Percentiles rank a stretch among this genome's conserved stretches.
These are phyloP conservation scores for Ottelia alismoides DNA, from an alignment of 106 monocot species.

Conservation along the genomic window DNA sequence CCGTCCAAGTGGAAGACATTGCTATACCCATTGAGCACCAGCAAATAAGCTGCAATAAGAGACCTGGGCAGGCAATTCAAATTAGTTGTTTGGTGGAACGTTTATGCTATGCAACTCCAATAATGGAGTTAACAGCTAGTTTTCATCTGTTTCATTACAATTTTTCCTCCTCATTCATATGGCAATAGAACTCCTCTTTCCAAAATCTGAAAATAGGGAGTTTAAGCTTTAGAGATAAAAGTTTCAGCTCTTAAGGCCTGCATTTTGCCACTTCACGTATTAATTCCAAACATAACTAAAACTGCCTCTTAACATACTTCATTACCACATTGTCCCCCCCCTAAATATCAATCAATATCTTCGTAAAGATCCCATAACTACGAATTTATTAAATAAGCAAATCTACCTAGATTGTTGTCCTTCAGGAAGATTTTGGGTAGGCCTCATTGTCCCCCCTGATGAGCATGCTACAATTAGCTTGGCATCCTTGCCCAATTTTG, in stretches of 20 bases:
- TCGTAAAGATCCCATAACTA: too few species aligned
- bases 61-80: too few species aligned
- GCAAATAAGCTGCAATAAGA: slow-evolving; percentile 78
- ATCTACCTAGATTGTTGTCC: slow-evolving; percentile 79
- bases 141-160: not conserved
- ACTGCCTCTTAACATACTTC: too few species aligned
- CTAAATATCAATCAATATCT: not conserved
- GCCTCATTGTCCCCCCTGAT: slow-evolving; percentile 76
- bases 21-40: slow-evolving; percentile 83
- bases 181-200: too few species aligned
- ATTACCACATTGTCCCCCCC: too few species aligned
- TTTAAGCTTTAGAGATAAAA: too few species aligned
- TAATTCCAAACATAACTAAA: too few species aligned
- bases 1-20: slow-evolving; percentile 89
- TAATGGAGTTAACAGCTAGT: not conserved
- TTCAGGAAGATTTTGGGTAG: slow-evolving; percentile 77
- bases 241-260: too few species aligned
- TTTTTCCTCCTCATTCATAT: not conserved
- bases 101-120: not conserved
- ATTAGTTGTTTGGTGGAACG: too few species aligned
- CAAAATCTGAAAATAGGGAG: too few species aligned
- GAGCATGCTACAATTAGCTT: slow-evolving; percentile 93
- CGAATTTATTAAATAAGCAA: not conserved
- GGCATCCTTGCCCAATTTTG: slow-evolving; percentile 77
- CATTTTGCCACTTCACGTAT: not conserved